These are phyloP conservation scores for Penicillium sp. DNA, from an alignment of 2,329 filamentous ascomycete genomes.

Conservation along the genomic window DNA sequence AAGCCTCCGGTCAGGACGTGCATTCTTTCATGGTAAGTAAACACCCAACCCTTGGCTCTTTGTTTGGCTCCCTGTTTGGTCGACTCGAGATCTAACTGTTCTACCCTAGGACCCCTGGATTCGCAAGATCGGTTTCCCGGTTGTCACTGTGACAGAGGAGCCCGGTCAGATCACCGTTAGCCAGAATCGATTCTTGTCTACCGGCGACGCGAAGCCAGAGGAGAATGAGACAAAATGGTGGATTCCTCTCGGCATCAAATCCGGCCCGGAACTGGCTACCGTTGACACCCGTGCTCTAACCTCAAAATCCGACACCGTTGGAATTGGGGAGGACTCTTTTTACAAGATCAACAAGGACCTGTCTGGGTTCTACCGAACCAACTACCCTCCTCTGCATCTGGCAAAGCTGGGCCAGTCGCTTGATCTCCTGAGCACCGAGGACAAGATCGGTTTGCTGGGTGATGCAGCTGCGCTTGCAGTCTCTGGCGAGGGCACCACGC, in stretches of 20 bases:
- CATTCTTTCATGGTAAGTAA: constrained; percentile 70
- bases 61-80: background rate
- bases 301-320: constrained; percentile 72
- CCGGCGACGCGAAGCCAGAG: constrained; percentile 84
- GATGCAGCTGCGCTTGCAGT: constrained; percentile 87
- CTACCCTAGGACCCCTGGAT: constrained; percentile 73
- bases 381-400: constrained; percentile 83
- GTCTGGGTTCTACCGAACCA: constrained; percentile 87
- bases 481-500: constrained; percentile 78
- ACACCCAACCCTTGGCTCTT: background rate
- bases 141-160: constrained; percentile 82
- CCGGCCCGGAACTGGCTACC: constrained; percentile 64
- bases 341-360: constrained; percentile 93
- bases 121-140: constrained; percentile 89
- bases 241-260: constrained; percentile 84
- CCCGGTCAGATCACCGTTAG: constrained; percentile 76
- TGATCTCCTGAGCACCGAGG: constrained; percentile 73
- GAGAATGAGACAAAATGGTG: constrained; percentile 95
- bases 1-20: constrained; percentile 85
- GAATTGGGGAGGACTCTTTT: constrained; percentile 70
- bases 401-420: constrained; percentile 76
- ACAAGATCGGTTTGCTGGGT: constrained; percentile 89
- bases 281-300: constrained; percentile 68
- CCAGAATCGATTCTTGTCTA: constrained; percentile 87
- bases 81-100: constrained; percentile 10